Conservation (phyloP, 2,329 filamentous ascomycete genomes). For the Colletotrichum echinochloae region DNA sequence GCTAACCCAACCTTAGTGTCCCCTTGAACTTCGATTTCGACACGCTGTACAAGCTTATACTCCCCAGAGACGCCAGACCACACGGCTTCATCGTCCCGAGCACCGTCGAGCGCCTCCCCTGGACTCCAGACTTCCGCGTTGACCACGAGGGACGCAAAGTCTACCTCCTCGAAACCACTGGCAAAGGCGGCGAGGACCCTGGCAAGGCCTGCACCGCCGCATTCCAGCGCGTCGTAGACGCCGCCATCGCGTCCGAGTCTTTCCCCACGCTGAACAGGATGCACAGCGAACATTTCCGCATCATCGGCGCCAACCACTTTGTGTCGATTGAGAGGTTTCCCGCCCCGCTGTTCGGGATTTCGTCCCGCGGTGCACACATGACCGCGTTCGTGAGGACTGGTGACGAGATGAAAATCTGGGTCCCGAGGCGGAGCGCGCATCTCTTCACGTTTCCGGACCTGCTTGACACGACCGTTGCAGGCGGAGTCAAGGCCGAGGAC, state of each 20-base stretch:
- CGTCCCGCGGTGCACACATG: conserved; percentile 74
- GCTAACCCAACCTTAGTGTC: conserved; percentile 52
- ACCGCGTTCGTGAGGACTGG: conserved; percentile 68
- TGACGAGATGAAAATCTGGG: conserved; percentile 73
- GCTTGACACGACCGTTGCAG: conserved; percentile 85
- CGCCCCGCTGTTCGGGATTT: conserved; percentile 73
- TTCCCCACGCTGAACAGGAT: conserved; percentile 54
- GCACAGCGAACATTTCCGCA: conserved; percentile 58
- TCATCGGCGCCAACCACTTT: conserved; percentile 52
- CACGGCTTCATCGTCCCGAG: conserved; percentile 63
- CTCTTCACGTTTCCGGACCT: conserved; percentile 81
- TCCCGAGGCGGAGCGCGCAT: conserved; percentile 72
- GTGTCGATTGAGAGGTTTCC: conserved; percentile 71
- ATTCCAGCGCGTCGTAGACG: conserved; percentile 55
- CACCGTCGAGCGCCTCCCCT: conserved; percentile 61
- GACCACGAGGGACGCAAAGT: conserved; percentile 49
- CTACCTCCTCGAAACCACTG: conserved; percentile 47
- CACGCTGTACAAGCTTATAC: conserved; percentile 59
- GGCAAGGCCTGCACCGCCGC: conserved; percentile 51
- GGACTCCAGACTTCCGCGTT: conserved; percentile 55
- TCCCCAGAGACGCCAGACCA: conserved; percentile 58
- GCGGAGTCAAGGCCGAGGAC: conserved; percentile 77
- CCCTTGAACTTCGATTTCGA: conserved; percentile 57
- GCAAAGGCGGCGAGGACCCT: conserved; percentile 42
- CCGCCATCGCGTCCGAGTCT: conserved; percentile 47